Percentiles rank a stretch among this genome's conserved stretches.
Conservation (phyloP, 2,329 filamentous ascomycete genomes). For the Balansia obtecta region DNA sequence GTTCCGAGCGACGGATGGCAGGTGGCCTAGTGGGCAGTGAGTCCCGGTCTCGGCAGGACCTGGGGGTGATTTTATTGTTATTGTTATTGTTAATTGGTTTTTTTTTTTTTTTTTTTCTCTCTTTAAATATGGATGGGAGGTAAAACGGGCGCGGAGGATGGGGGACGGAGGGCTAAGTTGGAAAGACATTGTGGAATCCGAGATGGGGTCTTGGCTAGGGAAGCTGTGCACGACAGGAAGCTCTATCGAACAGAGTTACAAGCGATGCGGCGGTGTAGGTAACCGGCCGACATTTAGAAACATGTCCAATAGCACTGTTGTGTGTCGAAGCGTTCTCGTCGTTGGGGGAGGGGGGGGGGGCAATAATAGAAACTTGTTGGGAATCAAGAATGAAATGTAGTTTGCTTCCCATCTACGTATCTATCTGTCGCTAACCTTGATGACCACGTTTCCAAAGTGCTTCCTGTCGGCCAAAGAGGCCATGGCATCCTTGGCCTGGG, state of each 20-base stretch:
- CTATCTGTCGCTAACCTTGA: constrained; percentile 22
- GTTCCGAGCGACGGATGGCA: background rate
- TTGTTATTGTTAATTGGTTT: too few relatives aligned
- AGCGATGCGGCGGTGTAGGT: background rate
- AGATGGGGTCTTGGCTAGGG: background rate
- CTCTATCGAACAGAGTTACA: background rate
- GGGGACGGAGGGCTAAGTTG: background rate
- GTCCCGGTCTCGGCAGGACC: background rate
- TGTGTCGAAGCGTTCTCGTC: background rate
- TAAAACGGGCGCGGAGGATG: too few relatives aligned
- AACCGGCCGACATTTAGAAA: background rate
- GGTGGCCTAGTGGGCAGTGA: background rate
- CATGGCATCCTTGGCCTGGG: constrained; percentile 35
- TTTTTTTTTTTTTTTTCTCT: background rate
- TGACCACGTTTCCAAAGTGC: constrained; percentile 46
- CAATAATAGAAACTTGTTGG: too few relatives aligned
- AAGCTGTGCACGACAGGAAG: background rate
- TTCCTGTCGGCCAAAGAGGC: constrained; percentile 37
- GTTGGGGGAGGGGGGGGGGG: too few relatives aligned
- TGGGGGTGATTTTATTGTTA: too few relatives aligned
- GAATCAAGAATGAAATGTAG: too few relatives aligned
- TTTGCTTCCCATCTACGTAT: too few relatives aligned
- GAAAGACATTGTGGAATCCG: background rate
- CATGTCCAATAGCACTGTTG: background rate
- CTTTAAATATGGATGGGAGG: background rate